Percentiles rank a stretch among this genome's conserved stretches.
Conservation (phyloP, 2,329 filamentous ascomycete genomes). For the Pseudogymnoascus sp. region DNA sequence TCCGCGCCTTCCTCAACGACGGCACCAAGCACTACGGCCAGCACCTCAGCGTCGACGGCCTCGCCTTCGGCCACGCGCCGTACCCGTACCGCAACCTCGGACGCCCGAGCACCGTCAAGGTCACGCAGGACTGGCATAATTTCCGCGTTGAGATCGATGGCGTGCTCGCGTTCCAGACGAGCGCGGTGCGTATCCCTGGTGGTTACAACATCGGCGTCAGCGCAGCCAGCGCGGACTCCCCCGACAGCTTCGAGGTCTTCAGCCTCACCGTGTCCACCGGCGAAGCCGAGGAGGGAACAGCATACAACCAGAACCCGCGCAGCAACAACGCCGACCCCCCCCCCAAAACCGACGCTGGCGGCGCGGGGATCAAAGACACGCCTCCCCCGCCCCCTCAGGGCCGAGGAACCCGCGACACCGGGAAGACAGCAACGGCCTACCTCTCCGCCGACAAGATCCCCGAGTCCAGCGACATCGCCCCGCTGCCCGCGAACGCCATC, state of each 20-base stretch:
- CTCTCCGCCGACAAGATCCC: constrained; percentile 40
- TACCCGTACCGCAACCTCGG: constrained; percentile 89
- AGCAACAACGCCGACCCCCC: neutral
- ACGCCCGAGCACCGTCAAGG: constrained; percentile 67
- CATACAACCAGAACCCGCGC: constrained; percentile 19
- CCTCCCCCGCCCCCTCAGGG: neutral
- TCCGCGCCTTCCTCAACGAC: constrained; percentile 92
- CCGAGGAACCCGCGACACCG: neutral
- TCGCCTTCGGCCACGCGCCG: constrained; percentile 89
- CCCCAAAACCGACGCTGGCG: neutral
- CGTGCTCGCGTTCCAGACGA: constrained; percentile 71
- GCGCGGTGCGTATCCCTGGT: constrained; percentile 66
- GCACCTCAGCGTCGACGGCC: constrained; percentile 67
- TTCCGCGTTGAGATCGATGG: constrained; percentile 79
- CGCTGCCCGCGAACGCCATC: constrained; percentile 34
- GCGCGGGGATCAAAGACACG: constrained; percentile 11
- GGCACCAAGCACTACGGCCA: constrained; percentile 70
- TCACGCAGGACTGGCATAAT: constrained; percentile 54
- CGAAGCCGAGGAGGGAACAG: constrained; percentile 21
- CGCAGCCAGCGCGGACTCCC: constrained; percentile 80
- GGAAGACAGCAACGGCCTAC: constrained; percentile 18
- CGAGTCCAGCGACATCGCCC: constrained; percentile 38
- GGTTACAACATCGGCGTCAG: constrained; percentile 83
- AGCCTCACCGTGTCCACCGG: constrained; percentile 69
- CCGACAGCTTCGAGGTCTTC: constrained; percentile 91